These are phyloP conservation scores for Diplodia seriata DNA, from an alignment of 2,329 filamentous ascomycete genomes.

Conservation along the genomic window DNA sequence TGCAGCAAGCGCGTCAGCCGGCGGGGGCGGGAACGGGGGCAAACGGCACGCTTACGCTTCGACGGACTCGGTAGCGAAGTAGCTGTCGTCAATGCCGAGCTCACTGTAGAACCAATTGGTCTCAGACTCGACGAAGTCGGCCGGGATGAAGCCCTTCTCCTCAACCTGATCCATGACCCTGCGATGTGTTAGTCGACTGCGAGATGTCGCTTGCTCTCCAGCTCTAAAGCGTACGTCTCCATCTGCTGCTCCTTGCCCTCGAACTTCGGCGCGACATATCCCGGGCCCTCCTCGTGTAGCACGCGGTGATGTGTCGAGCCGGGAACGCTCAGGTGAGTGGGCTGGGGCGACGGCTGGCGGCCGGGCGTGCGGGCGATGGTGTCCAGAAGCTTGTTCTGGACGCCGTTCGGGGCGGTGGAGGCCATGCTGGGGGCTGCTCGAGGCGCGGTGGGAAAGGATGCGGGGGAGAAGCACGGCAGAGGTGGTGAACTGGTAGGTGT, in stretches of 20 bases:
- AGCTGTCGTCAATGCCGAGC: conserved; percentile 97
- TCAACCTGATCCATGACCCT: conserved; percentile 81
- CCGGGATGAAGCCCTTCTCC: conserved; percentile 84
- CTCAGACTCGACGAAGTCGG: conserved; percentile 81
- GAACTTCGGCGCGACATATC: conserved; percentile 94
- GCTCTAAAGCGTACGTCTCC: conserved; percentile 63
- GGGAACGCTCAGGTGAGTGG: conserved; percentile 81
- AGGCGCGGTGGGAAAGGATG: background rate
- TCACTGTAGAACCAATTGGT: conserved; percentile 97
- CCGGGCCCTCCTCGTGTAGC: conserved; percentile 86
- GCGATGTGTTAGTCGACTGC: conserved; percentile 38
- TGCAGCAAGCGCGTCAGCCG: conserved; percentile 37
- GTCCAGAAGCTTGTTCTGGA: conserved; percentile 65
- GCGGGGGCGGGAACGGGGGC: background rate
- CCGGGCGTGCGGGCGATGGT: conserved; percentile 59
- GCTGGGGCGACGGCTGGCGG: conserved; percentile 83
- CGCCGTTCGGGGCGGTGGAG: conserved; percentile 34
- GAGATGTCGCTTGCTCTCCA: conserved; percentile 15
- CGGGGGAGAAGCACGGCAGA: background rate
- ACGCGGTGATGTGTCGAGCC: conserved; percentile 69
- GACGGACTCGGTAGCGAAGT: conserved; percentile 89
- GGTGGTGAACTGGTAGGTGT: conserved; percentile 3
- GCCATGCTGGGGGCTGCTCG: conserved; percentile 23
- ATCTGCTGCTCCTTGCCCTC: conserved; percentile 93
- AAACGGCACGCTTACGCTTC: conserved; percentile 61